Evolutionary conservation across 345 rosid genomes (phyloP).

Genomic region (Gossypium turneri): DNA sequence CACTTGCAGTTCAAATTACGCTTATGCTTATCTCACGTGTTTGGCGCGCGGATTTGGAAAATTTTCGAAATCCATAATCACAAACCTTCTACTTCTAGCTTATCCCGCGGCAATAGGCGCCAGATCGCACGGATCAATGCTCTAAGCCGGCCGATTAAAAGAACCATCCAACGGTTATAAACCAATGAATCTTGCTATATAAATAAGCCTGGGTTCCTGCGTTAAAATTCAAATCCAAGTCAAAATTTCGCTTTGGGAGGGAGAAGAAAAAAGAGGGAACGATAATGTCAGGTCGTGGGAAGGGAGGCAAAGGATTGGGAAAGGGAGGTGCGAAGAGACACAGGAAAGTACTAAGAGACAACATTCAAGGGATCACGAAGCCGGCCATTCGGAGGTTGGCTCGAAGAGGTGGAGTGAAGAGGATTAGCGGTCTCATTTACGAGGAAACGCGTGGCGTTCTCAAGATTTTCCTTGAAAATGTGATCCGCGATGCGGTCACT

Average conservation of each 20-base stretch:
- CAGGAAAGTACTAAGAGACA: conserved; percentile 49
- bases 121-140: not conserved
- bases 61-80: not conserved
- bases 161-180: not conserved
- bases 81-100: not conserved
- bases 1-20: not conserved
- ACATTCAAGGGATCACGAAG: conserved; percentile 55
- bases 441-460: conserved; percentile 55
- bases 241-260: not conserved
- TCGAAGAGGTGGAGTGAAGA: conserved; percentile 55
- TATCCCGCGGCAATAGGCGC: not conserved
- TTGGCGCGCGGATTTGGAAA: not conserved
- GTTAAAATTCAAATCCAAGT: not conserved
- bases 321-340: conserved; percentile 67
- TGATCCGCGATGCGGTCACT: conserved; percentile 47
- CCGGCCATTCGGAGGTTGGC: conserved; percentile 52
- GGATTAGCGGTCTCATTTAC: conserved; percentile 50
- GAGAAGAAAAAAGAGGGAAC: not conserved
- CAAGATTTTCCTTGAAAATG: conserved; percentile 53
- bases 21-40: not conserved
- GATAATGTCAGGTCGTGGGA: conserved; percentile 55
- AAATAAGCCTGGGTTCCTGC: not conserved
- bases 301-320: conserved; percentile 61
- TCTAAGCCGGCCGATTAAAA: not conserved
- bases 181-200: not conserved